A percentile compares a stretch with the other conserved stretches of the same genome.
These are phyloP conservation scores for Fistulifera solaris DNA, from an alignment of 108 stramenopile genomes.

Conservation along the genomic window DNA sequence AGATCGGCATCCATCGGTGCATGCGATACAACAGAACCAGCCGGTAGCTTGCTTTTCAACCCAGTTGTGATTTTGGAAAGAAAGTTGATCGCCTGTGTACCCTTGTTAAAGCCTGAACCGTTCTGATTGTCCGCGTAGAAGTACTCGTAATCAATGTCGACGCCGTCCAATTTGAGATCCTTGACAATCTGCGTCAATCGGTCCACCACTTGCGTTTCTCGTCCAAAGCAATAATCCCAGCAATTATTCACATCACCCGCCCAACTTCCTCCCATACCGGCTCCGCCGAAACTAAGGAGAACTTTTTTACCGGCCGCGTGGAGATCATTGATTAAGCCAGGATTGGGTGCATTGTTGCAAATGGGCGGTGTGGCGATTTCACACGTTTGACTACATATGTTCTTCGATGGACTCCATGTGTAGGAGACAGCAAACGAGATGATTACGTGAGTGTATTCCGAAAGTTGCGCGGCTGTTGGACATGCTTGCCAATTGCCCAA, in stretches of 20 bases:
- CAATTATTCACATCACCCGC: constrained; percentile 40
- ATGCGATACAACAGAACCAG: constrained; percentile 38
- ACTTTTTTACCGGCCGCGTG: constrained; percentile 48
- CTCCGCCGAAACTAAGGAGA: constrained; percentile 55
- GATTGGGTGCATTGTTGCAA: constrained; percentile 28
- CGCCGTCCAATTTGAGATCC: constrained; percentile 36
- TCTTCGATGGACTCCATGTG: constrained; percentile 26
- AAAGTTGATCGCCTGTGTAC: constrained; percentile 30
- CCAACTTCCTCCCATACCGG: constrained; percentile 56
- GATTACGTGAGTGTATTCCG: constrained; percentile 44
- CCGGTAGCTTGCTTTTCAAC: constrained; percentile 27
- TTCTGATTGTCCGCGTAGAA: constrained; percentile 37
- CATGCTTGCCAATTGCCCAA: constrained; percentile 56
- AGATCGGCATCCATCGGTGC: constrained; percentile 54
- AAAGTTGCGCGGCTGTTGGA: constrained; percentile 32
- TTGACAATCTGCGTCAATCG: constrained; percentile 32
- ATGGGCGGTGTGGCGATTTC: constrained; percentile 24
- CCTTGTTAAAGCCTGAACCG: constrained; percentile 15
- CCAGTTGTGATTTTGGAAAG: constrained; percentile 25
- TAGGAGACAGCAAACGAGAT: constrained; percentile 51
- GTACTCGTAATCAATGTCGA: constrained; percentile 68
- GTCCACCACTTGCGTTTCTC: constrained; percentile 33
- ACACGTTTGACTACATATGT: constrained; percentile 28
- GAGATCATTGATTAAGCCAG: constrained; percentile 28
- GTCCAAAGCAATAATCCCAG: constrained; percentile 66